Conservation (phyloP, 768 basidiomycete genomes). For the Tephrocybe sp. region DNA sequence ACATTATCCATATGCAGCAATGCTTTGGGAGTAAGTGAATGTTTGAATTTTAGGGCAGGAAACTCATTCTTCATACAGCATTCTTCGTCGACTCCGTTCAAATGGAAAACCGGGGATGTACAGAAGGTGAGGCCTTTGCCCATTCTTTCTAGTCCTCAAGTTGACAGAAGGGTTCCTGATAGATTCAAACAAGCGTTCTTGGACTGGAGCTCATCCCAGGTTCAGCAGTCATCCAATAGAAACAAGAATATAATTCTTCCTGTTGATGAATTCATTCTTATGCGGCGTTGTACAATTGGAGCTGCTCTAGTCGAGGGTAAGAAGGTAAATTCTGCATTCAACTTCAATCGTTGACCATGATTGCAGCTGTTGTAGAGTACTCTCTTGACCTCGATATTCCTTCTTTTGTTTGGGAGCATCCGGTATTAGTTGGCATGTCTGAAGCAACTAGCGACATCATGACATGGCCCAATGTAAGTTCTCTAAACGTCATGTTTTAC, state of each 20-base stretch:
- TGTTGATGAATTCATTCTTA: constrained; percentile 18
- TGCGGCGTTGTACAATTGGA: constrained; percentile 18
- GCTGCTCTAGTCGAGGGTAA: constrained; percentile 18
- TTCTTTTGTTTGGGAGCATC: constrained; percentile 17
- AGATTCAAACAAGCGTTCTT: constrained; percentile 17
- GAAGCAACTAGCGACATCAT: constrained; percentile 21
- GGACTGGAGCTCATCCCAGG: constrained; percentile 11
- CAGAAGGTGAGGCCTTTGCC: background rate
- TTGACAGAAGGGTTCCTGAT: background rate
- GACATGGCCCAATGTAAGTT: constrained; percentile 22
- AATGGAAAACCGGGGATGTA: constrained; percentile 8
- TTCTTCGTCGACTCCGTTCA: background rate
- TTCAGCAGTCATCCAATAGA: constrained; percentile 9
- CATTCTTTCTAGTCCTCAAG: too few relatives aligned
- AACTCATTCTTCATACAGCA: background rate
- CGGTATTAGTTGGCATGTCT: constrained; percentile 17
- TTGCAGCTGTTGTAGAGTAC: constrained; percentile 23
- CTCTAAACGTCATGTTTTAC: background rate
- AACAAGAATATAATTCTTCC: constrained; percentile 11
- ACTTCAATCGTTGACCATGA: background rate
- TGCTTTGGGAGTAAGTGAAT: constrained; percentile 8
- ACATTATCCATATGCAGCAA: constrained; percentile 1
- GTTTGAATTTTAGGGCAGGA: background rate
- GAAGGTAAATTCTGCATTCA: background rate
- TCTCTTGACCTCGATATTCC: constrained; percentile 18